Evolutionary conservation across 225 moss, liverwort and hornwort species (phyloP).

Genomic region (Marchantia paleacea): DNA sequence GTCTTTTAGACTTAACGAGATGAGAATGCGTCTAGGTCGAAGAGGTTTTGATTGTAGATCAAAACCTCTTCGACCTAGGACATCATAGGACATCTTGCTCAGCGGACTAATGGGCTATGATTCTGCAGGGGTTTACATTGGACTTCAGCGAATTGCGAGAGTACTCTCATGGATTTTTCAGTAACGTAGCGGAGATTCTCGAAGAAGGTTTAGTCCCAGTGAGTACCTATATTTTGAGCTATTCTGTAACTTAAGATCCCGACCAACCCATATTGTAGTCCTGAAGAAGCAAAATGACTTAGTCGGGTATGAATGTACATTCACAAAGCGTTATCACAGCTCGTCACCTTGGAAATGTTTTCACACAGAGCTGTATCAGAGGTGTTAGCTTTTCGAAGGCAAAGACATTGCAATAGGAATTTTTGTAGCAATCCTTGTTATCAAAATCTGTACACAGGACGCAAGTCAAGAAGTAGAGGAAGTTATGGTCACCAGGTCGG

Average conservation of each 20-base stretch:
- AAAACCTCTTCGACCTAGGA: too few species aligned
- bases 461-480: too few species aligned
- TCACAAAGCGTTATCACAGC: background rate
- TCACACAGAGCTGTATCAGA: background rate
- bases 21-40: too few species aligned
- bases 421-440: too few species aligned
- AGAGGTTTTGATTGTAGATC: too few species aligned
- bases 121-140: conserved; percentile 70
- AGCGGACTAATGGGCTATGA: too few species aligned
- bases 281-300: background rate
- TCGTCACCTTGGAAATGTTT: background rate
- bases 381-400: background rate
- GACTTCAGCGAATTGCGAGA: conserved; percentile 97
- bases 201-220: conserved; percentile 79
- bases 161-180: conserved; percentile 97
- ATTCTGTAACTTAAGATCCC: background rate
- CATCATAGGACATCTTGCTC: too few species aligned
- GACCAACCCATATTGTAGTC: background rate
- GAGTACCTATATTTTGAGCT: conserved; percentile 9
- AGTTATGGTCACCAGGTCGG: too few species aligned
- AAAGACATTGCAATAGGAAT: background rate
- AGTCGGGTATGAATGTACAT: background rate
- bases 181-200: conserved; percentile 91
- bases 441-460: too few species aligned
- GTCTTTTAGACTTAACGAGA: background rate